Conservation (phyloP, 345 rosid species). For the Cardamine chenopodiifolia region DNA sequence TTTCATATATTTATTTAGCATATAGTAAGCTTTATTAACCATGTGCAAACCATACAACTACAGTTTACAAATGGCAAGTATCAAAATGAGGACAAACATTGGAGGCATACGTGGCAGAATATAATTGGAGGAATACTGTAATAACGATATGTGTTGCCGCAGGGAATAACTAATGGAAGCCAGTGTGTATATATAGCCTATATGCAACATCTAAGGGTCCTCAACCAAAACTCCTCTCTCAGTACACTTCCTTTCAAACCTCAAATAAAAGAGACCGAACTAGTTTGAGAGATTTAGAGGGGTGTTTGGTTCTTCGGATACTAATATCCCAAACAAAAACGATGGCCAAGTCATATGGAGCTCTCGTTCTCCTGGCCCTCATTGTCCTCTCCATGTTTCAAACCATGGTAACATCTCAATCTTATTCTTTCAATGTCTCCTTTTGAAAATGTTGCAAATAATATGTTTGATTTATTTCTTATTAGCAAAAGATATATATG, state of each 20-base stretch:
- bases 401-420: constrained; percentile 50
- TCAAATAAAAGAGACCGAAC: constrained; percentile 23
- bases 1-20: neutral
- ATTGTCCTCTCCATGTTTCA: constrained; percentile 69
- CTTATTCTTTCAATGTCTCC: neutral
- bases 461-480: neutral
- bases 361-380: constrained; percentile 59
- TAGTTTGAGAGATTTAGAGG: constrained; percentile 35
- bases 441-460: neutral
- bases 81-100: neutral
- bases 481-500: neutral
- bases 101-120: constrained; percentile 9
- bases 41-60: constrained; percentile 32
- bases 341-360: constrained; percentile 59
- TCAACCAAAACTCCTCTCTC: constrained; percentile 44
- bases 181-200: constrained; percentile 48
- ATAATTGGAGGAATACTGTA: neutral
- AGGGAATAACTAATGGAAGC: constrained; percentile 20
- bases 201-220: constrained; percentile 39
- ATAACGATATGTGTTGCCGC: neutral
- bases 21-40: constrained; percentile 2
- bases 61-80: constrained; percentile 17
- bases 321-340: neutral
- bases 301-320: constrained; percentile 43
- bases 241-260: constrained; percentile 15